phyloP scores from a whole-genome alignment of 495 filamentous ascomycete genomes.

The Xylaria telfairii region DNA sequence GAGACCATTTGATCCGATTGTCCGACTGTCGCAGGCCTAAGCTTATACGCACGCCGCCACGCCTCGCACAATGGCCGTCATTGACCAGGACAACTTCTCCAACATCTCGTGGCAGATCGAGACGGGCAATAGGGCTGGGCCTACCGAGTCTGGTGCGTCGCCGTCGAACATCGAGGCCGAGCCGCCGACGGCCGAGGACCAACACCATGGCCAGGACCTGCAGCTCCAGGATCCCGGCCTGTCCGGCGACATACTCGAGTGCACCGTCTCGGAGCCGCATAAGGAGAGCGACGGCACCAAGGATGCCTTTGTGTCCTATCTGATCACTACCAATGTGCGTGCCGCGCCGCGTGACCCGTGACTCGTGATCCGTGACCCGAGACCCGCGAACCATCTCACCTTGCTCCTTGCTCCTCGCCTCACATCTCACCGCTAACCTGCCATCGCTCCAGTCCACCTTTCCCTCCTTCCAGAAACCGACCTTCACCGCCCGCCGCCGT shows the following conservation, averaged over 20 bases:
- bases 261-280: conserved; percentile 76
- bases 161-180: conserved; percentile 37
- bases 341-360: background rate
- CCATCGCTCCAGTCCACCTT: conserved; percentile 80
- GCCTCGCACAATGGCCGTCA: conserved; percentile 48
- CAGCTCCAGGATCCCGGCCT: conserved; percentile 66
- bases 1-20: background rate
- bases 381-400: background rate
- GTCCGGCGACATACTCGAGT: conserved; percentile 82
- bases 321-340: conserved; percentile 87
- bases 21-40: conserved; percentile 9
- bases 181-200: conserved; percentile 34
- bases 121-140: conserved; percentile 35
- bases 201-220: conserved; percentile 37
- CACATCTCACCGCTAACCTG: conserved; percentile 2
- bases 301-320: conserved; percentile 94
- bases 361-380: no score
- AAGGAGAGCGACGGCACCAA: conserved; percentile 98
- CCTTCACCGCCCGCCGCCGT: conserved; percentile 78
- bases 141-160: conserved; percentile 31
- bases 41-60: background rate
- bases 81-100: conserved; percentile 57
- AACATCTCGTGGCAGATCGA: conserved; percentile 57
- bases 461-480: conserved; percentile 81
- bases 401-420: background rate